A percentile compares a stretch with the other conserved stretches of the same genome.
phyloP scores from a whole-genome alignment of 371 early-diverging fungal genomes.

The Quaeritorhiza haematococci region DNA sequence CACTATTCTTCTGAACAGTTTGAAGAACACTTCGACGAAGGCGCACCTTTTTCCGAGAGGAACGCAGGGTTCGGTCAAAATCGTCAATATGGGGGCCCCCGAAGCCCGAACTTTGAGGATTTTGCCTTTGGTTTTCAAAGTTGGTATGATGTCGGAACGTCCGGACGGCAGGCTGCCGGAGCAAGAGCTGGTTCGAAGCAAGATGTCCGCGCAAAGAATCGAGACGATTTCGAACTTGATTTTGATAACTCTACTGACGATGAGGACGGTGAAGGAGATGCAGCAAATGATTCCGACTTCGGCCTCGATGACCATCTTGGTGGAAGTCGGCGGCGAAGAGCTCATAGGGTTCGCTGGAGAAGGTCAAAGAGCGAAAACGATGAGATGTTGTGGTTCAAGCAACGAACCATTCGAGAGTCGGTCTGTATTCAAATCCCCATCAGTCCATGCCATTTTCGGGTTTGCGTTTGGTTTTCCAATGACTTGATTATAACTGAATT shows the following conservation, averaged over 20 bases:
- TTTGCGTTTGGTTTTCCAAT: neutral
- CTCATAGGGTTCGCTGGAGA: constrained; percentile 45
- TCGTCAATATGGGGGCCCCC: too few relatives aligned
- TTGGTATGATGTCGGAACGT: constrained; percentile 24
- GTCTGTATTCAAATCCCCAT: constrained; percentile 30
- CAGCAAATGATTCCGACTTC: too few relatives aligned
- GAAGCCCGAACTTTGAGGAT: too few relatives aligned
- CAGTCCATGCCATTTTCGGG: neutral
- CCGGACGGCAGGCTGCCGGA: neutral
- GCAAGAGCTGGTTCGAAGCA: neutral
- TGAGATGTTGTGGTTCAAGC: constrained; percentile 59
- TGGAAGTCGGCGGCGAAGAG: constrained; percentile 50
- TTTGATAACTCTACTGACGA: too few relatives aligned
- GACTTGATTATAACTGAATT: neutral
- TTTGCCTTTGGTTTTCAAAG: constrained; percentile 17
- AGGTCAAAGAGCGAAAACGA: constrained; percentile 61
- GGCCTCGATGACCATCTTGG: too few relatives aligned
- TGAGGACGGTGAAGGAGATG: too few relatives aligned
- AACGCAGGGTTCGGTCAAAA: too few relatives aligned
- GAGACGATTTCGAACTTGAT: too few relatives aligned
- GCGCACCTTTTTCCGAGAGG: too few relatives aligned
- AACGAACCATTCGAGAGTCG: constrained; percentile 57
- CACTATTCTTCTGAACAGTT: too few relatives aligned
- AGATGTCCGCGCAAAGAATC: too few relatives aligned
- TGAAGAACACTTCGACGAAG: too few relatives aligned